A percentile compares a stretch with the other conserved stretches of the same genome.
Evolutionary conservation across 345 rosid species (phyloP).

Genomic region (Odontarrhena argentea): DNA sequence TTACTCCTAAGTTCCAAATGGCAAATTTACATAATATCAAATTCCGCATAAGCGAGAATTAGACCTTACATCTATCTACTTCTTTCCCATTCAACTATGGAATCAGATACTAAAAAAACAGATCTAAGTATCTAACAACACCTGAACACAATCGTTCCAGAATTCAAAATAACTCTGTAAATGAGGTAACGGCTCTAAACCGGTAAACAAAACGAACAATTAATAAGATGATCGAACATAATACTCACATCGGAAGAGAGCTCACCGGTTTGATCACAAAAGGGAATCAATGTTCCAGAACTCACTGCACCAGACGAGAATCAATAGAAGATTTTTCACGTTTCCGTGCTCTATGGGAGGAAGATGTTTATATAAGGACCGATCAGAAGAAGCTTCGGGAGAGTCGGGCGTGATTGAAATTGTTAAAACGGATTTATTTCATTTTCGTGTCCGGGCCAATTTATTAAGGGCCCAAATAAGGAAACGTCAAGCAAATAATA

Average conservation of each 20-base stretch:
- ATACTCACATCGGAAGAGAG: constrained; percentile 28
- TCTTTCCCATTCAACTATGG: not conserved
- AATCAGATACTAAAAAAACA: not conserved
- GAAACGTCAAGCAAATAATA: not conserved
- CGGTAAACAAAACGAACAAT: not conserved
- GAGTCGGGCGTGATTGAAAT: constrained; percentile 45
- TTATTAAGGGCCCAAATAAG: constrained; percentile 11
- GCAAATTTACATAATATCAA: not conserved
- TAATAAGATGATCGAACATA: not conserved
- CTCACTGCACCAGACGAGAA: not conserved
- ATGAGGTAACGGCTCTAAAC: not conserved
- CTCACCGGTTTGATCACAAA: not conserved
- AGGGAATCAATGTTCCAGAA: not conserved
- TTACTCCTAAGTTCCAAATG: not conserved
- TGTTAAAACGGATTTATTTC: constrained; percentile 32
- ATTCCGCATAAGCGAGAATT: not conserved
- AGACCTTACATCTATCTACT: not conserved
- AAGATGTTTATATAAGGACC: constrained; percentile 3
- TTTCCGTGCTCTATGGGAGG: rapidly evolving
- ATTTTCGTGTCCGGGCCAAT: constrained; percentile 28
- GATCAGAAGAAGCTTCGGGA: constrained; percentile 61
- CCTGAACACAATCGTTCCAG: constrained; percentile 13
- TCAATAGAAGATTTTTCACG: not conserved
- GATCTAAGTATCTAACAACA: constrained; percentile 31
- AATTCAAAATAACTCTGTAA: not conserved